Conservation (phyloP, 169 alveolate species). For the Perkinsus olseni region DNA sequence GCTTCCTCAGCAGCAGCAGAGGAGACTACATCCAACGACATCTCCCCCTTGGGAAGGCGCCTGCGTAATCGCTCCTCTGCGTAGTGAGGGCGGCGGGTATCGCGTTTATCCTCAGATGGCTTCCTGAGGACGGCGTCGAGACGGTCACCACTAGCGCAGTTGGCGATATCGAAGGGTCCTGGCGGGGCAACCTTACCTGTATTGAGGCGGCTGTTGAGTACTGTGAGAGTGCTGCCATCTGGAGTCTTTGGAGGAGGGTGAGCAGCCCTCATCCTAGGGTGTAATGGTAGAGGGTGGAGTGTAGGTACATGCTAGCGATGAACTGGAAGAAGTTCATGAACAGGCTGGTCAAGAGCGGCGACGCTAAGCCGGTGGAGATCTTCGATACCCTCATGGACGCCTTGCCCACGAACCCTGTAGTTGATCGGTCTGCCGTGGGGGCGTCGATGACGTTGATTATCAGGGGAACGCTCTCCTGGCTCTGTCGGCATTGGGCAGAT, state of each 20-base stretch:
- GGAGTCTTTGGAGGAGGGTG: neutral
- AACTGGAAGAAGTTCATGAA: neutral
- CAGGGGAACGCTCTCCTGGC: neutral
- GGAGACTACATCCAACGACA: neutral
- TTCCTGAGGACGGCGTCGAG: neutral
- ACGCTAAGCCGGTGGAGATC: neutral
- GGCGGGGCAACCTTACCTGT: neutral
- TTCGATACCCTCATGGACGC: neutral
- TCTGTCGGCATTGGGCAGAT: neutral
- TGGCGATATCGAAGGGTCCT: neutral
- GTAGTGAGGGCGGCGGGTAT: neutral
- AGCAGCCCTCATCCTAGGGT: too few relatives aligned
- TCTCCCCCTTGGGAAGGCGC: neutral
- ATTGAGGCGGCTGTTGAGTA: neutral
- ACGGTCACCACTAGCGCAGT: neutral
- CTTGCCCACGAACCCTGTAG: neutral
- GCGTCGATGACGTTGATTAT: neutral
- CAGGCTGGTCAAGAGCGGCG: neutral
- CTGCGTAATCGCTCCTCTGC: neutral
- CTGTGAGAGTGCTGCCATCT: neutral
- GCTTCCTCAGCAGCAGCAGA: neutral
- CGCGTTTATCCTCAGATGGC: neutral
- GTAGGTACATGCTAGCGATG: neutral
- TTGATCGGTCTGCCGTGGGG: neutral
- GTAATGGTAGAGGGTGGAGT: neutral